Percentiles rank a stretch among this genome's conserved stretches.
Evolutionary conservation across 169 alveolate species (phyloP).

Genomic region (Cytauxzoon felis): DNA sequence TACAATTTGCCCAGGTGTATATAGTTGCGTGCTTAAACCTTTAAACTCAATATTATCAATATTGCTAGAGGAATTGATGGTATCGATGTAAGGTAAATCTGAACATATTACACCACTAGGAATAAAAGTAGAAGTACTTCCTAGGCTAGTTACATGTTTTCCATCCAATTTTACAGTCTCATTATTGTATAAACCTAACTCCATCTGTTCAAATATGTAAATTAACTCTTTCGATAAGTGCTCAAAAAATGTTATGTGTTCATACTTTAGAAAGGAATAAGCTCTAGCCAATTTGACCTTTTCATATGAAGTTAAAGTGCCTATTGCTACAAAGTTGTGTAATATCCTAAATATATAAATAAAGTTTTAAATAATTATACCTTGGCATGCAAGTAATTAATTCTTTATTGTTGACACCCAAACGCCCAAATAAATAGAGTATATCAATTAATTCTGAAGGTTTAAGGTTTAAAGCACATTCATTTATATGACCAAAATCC

Average conservation of each 20-base stretch:
- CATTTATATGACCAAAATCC: slow-evolving; percentile 29
- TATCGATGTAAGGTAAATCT: slow-evolving; percentile 9
- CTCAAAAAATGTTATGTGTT: slow-evolving; percentile 56
- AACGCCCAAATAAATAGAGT: slow-evolving; percentile 15
- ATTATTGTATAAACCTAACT: slow-evolving; percentile 34
- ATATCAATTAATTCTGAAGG: slow-evolving; percentile 5
- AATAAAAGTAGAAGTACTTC: not conserved
- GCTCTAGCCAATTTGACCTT: slow-evolving; percentile 53
- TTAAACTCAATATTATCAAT: slow-evolving; percentile 14
- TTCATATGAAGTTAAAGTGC: slow-evolving; percentile 22
- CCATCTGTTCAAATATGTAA: slow-evolving; percentile 28
- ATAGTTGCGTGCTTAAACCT: slow-evolving; percentile 26
- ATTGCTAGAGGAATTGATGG: not conserved
- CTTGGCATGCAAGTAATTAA: slow-evolving; percentile 12
- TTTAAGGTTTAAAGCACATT: slow-evolving; percentile 1
- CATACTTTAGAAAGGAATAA: slow-evolving; percentile 44
- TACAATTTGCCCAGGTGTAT: slow-evolving; percentile 55
- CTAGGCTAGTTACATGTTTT: slow-evolving; percentile 22
- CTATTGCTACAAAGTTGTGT: slow-evolving; percentile 44
- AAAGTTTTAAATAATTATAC: not conserved
- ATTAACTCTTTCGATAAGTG: slow-evolving; percentile 48
- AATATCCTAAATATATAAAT: slow-evolving; percentile 4
- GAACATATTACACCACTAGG: slow-evolving; percentile 49
- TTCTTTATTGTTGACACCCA: slow-evolving; percentile 29
- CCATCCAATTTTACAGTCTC: not conserved